Conservation (phyloP, 306 rosid species). For the Medicago arabica region DNA sequence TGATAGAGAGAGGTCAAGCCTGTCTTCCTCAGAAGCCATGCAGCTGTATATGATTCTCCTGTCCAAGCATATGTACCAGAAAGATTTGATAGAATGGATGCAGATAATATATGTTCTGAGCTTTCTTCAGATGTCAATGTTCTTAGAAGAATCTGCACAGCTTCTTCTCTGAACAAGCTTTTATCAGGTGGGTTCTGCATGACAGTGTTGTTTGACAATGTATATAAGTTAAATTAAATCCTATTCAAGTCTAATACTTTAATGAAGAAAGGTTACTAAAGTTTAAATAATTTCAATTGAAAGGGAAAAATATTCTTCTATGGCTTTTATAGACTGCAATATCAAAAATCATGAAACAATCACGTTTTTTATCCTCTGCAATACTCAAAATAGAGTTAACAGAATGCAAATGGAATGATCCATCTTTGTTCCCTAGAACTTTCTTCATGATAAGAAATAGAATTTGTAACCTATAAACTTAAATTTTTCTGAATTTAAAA, state of each 20-base stretch:
- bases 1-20: slow-evolving; percentile 64
- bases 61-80: slow-evolving; percentile 79
- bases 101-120: slow-evolving; percentile 65
- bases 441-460: neutral
- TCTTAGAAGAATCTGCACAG: slow-evolving; percentile 60
- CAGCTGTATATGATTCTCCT: slow-evolving; percentile 79
- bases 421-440: neutral
- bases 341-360: neutral
- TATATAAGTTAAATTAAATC: too few species aligned
- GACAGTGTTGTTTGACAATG: too few species aligned
- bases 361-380: too few species aligned
- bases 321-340: neutral
- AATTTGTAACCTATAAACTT: slow-evolving; percentile 31
- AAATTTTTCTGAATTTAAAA: slow-evolving; percentile 8
- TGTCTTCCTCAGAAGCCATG: slow-evolving; percentile 76
- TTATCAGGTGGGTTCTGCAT: slow-evolving; percentile 60
- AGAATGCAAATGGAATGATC: neutral
- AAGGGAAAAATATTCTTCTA: slow-evolving; percentile 11
- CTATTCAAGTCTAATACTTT: neutral
- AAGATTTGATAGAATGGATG: slow-evolving; percentile 76
- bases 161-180: slow-evolving; percentile 60
- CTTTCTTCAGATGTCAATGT: slow-evolving; percentile 64
- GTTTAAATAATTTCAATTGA: too few species aligned
- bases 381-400: too few species aligned
- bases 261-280: too few species aligned